Base-by-base conservation (phyloP, 2,329 filamentous ascomycete species). In the Epichloe brachyelytri region DNA sequence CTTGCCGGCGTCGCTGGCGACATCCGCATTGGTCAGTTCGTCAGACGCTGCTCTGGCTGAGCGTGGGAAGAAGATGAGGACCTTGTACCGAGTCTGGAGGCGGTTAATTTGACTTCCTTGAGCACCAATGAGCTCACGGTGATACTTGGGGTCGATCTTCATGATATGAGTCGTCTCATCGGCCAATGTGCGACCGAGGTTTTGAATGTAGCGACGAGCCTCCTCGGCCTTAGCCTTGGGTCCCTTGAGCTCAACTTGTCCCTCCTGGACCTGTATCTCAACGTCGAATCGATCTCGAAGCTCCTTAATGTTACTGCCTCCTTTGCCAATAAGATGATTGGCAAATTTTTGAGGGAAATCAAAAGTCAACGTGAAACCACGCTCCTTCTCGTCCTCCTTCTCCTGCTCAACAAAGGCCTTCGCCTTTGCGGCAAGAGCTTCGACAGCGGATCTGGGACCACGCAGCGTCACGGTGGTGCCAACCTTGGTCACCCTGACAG, bases 271-370 rank as follows among this genome's bases (percentile, higher is more conserved):
- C 68, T 96, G 89, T 55, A 98, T 84, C 53, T 84, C 80, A 5
- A 85, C 82, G 53, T 84, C 80, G 53, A 83, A 84, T 56, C 78
- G 78, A 55, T 85, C 82, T 45, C 80, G 76, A 38, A 85, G 70
- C 59, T 84, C 80, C 50, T 75, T 75, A 59, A 85, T 82, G 62
- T 82, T 77, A 67, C 79, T 81, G 17, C 81, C 82, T 47, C 79
- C 77, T 66, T 83, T 84, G 49, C 82, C 82, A 60, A 84, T 83
- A 2, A 85, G 78, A 64, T 95, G 85, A 67, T 95, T 95, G 56
- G 90, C 89, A 63, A 82, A 94, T 69, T 95, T 94, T 65, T 95
- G 87, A 7, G 91, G 91, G 72, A 95, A 98, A 56, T 95, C 88
- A 58, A 97, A 97, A 26, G 79, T 81, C 53, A 87, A 73, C 2